Evolutionary conservation across 345 rosid species (phyloP).

Genomic region (Corchorus capsularis): DNA sequence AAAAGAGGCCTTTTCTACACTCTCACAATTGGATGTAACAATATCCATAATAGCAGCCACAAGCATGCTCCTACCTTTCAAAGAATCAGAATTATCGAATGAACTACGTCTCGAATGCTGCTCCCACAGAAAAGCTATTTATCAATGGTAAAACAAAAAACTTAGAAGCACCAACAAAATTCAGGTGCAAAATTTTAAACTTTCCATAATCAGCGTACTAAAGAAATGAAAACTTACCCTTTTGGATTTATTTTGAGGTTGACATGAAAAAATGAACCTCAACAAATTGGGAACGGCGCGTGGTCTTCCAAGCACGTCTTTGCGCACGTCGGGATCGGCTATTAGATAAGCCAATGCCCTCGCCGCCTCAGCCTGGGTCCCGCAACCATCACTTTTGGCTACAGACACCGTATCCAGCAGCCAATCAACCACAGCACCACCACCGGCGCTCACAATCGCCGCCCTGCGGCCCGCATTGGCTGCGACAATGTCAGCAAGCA

Average conservation of each 20-base stretch:
- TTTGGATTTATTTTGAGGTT: constrained; percentile 58
- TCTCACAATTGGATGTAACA: constrained; percentile 82
- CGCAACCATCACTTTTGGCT: constrained; percentile 50
- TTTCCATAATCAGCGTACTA: not conserved
- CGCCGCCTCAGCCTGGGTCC: constrained; percentile 92
- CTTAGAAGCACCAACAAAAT: constrained; percentile 35
- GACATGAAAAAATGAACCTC: constrained; percentile 85
- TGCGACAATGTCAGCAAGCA: constrained; percentile 85
- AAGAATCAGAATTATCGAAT: constrained; percentile 91
- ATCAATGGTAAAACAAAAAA: constrained; percentile 64
- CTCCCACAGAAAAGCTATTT: constrained; percentile 86
- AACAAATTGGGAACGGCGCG: constrained; percentile 75
- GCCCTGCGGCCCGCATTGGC: constrained; percentile 79
- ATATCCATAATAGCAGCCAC: constrained; percentile 98
- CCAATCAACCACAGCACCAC: constrained; percentile 95
- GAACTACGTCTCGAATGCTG: constrained; percentile 98
- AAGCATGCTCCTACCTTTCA: constrained; percentile 99
- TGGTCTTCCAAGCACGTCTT: constrained; percentile 80
- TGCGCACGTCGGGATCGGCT: constrained; percentile 76
- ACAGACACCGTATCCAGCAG: constrained; percentile 78
- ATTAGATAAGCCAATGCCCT: constrained; percentile 89
- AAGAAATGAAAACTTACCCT: constrained; percentile 48
- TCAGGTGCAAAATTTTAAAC: constrained; percentile 14
- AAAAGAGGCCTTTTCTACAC: constrained; percentile 54
- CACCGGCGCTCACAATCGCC: constrained; percentile 82